Evolutionary conservation across 2,329 filamentous ascomycete genomes (phyloP).

Genomic region (Orbilia ellipsospora): DNA sequence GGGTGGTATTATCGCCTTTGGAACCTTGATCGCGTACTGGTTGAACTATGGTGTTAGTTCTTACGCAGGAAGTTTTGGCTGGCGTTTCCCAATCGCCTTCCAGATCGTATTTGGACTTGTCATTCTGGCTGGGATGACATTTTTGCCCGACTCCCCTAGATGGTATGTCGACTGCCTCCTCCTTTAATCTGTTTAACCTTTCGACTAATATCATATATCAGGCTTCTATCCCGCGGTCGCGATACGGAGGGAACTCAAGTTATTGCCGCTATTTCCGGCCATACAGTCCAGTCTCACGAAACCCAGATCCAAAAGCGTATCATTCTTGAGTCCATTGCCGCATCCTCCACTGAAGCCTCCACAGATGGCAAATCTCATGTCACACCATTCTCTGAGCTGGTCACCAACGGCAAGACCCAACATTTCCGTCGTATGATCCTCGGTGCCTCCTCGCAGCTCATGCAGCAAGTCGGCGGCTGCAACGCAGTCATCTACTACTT

Average conservation of each 20-base stretch:
- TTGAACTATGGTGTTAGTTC: conserved; percentile 69
- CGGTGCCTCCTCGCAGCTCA: conserved; percentile 70
- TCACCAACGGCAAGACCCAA: conserved; percentile 73
- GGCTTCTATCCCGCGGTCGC: conserved; percentile 64
- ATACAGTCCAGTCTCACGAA: conserved; percentile 67
- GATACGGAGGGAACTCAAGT: conserved; percentile 66
- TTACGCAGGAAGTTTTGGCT: conserved; percentile 65
- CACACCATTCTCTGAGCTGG: conserved; percentile 66
- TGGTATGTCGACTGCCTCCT: conserved; percentile 62
- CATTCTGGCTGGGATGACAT: conserved; percentile 67
- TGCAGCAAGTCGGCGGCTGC: conserved; percentile 72
- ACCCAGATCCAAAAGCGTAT: conserved; percentile 72
- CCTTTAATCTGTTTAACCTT: conserved; percentile 57
- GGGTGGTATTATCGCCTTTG: conserved; percentile 65
- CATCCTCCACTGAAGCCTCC: conserved; percentile 65
- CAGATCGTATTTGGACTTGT: conserved; percentile 71
- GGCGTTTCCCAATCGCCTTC: conserved; percentile 73
- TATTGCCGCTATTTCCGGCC: conserved; percentile 66
- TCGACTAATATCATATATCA: conserved; percentile 54
- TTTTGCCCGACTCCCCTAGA: conserved; percentile 67
- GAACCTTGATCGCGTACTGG: conserved; percentile 70
- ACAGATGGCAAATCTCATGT: conserved; percentile 58
- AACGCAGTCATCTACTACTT: conserved; percentile 63
- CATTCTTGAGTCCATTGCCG: conserved; percentile 75
- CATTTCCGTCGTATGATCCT: conserved; percentile 74